phyloP scores from a whole-genome alignment of 192 early-diverging fungal species.

The Gigaspora rosea region DNA sequence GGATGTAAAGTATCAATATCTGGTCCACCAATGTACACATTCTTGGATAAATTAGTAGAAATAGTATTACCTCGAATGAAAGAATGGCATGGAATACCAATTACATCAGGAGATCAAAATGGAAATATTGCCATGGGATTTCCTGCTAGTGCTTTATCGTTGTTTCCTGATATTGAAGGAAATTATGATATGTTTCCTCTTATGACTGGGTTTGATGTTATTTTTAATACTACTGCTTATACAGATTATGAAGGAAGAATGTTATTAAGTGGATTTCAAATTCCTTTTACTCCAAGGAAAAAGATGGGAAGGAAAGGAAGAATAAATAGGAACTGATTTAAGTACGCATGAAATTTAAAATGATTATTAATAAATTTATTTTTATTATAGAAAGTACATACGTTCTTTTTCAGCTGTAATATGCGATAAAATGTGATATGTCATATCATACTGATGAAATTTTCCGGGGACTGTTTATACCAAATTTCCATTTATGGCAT shows the following conservation, averaged over 20 bases:
- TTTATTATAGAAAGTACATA: too few species aligned
- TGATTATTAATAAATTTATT: too few species aligned
- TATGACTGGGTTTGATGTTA: slow-evolving; percentile 86
- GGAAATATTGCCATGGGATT: slow-evolving; percentile 87
- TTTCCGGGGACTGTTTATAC: too few species aligned
- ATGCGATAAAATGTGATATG: too few species aligned
- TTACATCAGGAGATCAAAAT: slow-evolving; percentile 72
- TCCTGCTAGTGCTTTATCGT: slow-evolving; percentile 77
- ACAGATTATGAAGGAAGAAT: slow-evolving; percentile 77
- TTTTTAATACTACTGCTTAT: slow-evolving; percentile 79
- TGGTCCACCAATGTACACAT: slow-evolving; percentile 88
- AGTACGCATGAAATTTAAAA: too few species aligned
- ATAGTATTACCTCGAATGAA: slow-evolving; percentile 93
- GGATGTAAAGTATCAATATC: slow-evolving; percentile 78
- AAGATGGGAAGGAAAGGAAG: not conserved
- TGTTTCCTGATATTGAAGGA: slow-evolving; percentile 97
- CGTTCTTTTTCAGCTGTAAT: too few species aligned
- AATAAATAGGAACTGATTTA: not conserved
- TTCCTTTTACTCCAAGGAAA: slow-evolving; percentile 68
- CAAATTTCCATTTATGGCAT: too few species aligned
- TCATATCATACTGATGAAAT: too few species aligned
- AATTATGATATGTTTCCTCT: slow-evolving; percentile 92
- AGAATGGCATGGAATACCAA: slow-evolving; percentile 84
- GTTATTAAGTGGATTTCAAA: slow-evolving; percentile 84
- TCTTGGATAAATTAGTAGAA: slow-evolving; percentile 93